Evolutionary conservation across 331 rosid species (phyloP), one percentile per base, ranked within the genome.

Genomic region (Spiraea crenata): DNA sequence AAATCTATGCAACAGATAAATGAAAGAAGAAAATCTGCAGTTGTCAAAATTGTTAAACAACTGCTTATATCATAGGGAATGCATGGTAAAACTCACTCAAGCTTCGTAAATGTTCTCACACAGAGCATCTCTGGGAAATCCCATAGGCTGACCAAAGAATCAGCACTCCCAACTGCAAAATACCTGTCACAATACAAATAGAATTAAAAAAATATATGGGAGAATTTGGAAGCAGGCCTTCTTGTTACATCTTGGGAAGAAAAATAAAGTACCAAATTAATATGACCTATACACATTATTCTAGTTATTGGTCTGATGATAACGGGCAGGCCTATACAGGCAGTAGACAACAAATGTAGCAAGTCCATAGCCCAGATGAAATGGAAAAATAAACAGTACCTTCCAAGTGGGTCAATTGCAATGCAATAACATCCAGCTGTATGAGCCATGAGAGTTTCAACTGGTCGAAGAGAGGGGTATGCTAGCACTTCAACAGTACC

Each of bases 401-500:
- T 88, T 84, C 99, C 99, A 2, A 71, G 12, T 6, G 96, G 97
- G 81, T 93, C 99, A 70, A 93, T 93, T 49, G 95, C 99, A 72
- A 93, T 91, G 86, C 97, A 91, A 83, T 93, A 91, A 81, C 97
- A 93, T 48, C 96, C 99, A 42, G 97, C 99, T 42, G 99, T 90
- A 82, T 93, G 99, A 76, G 97, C 97, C 97, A 86, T 83, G 59
- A 93, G 92, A 57, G 99, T 91, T 34, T 93, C 96, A 25, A 91
- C 86, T 20, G 89, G 96, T 51, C 78, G 82, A 77, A 93, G 97
- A 41, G 99, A 93, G 15, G 99, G 99, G 81, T 93, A 87, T 20
- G 95, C 73, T 72, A 93, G 82, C 65, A 93, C 96, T 82, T 93
- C 97, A 64, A 90, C 97, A 13, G 92, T 93, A 61, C 97, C 97